Evolutionary conservation across 148 eudicot genomes (phyloP), one percentile per base, ranked within the genome.

Genomic region (Cornus controversa): DNA sequence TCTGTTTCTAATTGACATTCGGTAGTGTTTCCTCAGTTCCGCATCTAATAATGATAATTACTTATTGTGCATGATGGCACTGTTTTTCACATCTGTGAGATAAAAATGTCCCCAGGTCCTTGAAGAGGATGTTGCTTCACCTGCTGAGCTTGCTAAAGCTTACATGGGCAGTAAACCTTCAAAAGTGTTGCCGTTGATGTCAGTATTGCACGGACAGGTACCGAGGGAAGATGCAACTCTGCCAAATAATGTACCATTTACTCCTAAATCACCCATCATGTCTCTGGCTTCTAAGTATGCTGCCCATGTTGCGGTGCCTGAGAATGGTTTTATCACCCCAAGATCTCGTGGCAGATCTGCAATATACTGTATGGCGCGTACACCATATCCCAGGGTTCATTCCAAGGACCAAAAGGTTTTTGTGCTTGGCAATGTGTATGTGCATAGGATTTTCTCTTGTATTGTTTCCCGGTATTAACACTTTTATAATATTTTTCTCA

Each of bases 121-220:
- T 80, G 90, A 87, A 64, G 98, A 88, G 75, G 89, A 85, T 78
- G 70, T 87, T 83, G 90, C 94, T 57, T 90, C 97, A 27, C 98
- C 99, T 77, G 91, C 94, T 78, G 98, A 96, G 76, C 92, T 96
- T 80, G 99, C 99, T 68, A 96, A 93, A 89, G 95, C 93, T 50
- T 96, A 93, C 84, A 96, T 96, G 99, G 95, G 90, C 57, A 85
- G 84, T 70, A 82, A 85, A 81, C 81, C 94, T 66, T 79, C 88
- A 58, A 86, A 82, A 80, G 81, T 80, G 60, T 89, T 97, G 18
- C 91, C 94, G 6, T 87, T 89, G 71, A 66, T 72, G 64, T 68
- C 84, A 70, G 86, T 84, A 64, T 77, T 82, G 83, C 89, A 83
- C 65, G 80, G 75, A 81, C 91, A 80, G 84, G 74, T 80, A 36